A percentile compares a stretch with the other conserved stretches of the same genome.
Evolutionary conservation across 192 early-diverging fungal genomes (phyloP).

Genomic region (Endogone sp.): DNA sequence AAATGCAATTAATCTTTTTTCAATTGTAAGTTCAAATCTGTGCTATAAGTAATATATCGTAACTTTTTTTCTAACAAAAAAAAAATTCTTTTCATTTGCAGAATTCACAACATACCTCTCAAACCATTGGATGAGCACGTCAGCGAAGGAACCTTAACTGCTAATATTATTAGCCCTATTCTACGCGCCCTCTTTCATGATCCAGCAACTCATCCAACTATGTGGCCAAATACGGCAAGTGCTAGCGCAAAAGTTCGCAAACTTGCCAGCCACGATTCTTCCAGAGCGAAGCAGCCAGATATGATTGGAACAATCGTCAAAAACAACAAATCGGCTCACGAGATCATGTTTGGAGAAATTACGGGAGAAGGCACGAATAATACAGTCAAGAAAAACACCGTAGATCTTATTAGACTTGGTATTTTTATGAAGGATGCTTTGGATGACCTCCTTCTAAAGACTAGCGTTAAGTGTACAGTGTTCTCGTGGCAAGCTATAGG

Average conservation of each 20-base stretch:
- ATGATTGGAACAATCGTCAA: conserved; percentile 10
- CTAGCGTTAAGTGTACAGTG: background rate
- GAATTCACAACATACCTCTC: conserved; percentile 6
- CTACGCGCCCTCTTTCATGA: conserved; percentile 9
- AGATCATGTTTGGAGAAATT: conserved; percentile 11
- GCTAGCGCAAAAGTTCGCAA: conserved; percentile 7
- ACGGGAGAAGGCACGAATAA: conserved; percentile 14
- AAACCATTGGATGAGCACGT: conserved; percentile 2
- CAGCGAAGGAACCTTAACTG: conserved; percentile 9
- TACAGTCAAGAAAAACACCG: conserved; percentile 4
- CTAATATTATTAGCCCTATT: conserved; percentile 9
- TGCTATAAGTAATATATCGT: too few relatives aligned
- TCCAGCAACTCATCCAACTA: conserved; percentile 7
- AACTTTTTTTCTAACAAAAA: too few relatives aligned
- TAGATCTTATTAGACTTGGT: conserved; percentile 9
- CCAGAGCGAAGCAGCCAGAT: conserved; percentile 13
- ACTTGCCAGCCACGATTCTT: conserved; percentile 10
- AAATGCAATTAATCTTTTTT: too few relatives aligned
- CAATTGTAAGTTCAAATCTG: too few relatives aligned
- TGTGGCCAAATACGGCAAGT: conserved; percentile 15
- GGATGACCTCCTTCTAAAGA: background rate
- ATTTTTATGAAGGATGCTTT: conserved; percentile 18
- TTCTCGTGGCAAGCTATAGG: conserved; percentile 8
- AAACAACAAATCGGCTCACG: conserved; percentile 6
- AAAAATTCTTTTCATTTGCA: background rate